These are phyloP conservation scores for Nakazawaea ernobii DNA, from an alignment of 805 yeast species.

Conservation along the genomic window DNA sequence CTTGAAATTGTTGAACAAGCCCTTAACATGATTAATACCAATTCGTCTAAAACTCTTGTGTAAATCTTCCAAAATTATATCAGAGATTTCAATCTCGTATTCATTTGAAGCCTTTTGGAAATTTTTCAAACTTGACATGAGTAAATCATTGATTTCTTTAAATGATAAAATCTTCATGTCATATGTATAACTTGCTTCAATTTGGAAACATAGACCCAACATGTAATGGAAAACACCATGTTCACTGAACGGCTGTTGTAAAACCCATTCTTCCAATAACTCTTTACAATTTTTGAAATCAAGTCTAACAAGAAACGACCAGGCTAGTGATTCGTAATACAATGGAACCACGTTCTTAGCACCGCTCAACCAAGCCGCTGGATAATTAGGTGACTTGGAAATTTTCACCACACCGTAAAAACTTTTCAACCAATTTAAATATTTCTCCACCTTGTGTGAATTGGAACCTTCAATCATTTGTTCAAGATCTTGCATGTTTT, in stretches of 20 bases:
- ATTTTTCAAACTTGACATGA: neutral
- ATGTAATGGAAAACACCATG: slow-evolving; percentile 38
- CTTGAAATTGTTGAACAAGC: neutral
- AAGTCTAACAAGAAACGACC: slow-evolving; percentile 34
- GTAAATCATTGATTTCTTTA: neutral
- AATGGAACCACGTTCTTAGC: slow-evolving; percentile 34
- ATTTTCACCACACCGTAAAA: slow-evolving; percentile 18
- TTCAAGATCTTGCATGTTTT: neutral
- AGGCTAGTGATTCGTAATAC: slow-evolving; percentile 33
- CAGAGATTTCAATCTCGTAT: neutral
- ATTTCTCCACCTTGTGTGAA: slow-evolving; percentile 21
- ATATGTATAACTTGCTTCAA: slow-evolving; percentile 16
- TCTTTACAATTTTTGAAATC: slow-evolving; percentile 29
- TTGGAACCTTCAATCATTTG: neutral
- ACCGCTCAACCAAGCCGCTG: slow-evolving; percentile 36
- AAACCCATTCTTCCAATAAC: slow-evolving; percentile 28
- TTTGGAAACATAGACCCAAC: slow-evolving; percentile 18
- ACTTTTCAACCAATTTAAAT: slow-evolving; percentile 30
- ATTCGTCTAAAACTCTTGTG: neutral
- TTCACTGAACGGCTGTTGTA: slow-evolving; percentile 35
- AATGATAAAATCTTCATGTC: neutral
- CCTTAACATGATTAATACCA: neutral
- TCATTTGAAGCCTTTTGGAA: neutral
- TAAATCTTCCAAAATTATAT: neutral
- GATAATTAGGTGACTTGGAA: slow-evolving; percentile 13